phyloP scores from a whole-genome alignment of 78 protist genomes.

The Trichosphaerium sp. region DNA sequence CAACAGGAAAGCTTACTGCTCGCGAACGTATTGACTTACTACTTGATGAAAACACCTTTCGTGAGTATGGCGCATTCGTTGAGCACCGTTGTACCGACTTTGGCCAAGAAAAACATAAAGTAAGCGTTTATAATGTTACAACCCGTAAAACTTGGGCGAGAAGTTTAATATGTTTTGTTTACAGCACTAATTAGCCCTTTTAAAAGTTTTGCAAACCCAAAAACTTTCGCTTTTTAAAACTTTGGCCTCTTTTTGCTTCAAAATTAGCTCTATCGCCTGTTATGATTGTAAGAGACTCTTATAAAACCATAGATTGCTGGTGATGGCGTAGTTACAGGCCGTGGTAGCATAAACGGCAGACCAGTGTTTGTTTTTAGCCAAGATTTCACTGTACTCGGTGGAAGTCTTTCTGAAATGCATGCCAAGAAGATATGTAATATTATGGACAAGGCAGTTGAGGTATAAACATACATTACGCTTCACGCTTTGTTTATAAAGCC shows the following conservation, averaged over 20 bases:
- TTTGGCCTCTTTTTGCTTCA: not conserved
- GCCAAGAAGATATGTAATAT: slow-evolving; percentile 96
- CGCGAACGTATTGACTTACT: slow-evolving; percentile 85
- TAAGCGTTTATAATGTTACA: not conserved
- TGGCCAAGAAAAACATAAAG: slow-evolving; percentile 60
- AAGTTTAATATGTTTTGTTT: too few relatives aligned
- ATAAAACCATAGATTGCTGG: slow-evolving; percentile 51
- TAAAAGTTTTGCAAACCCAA: not conserved
- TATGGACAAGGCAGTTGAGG: slow-evolving; percentile 96
- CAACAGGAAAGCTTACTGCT: slow-evolving; percentile 93
- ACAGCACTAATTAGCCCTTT: not conserved
- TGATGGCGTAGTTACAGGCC: slow-evolving; percentile 93
- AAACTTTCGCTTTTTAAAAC: not conserved
- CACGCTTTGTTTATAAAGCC: too few relatives aligned
- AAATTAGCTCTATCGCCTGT: too few relatives aligned
- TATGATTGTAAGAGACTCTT: not conserved
- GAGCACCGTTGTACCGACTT: slow-evolving; percentile 88
- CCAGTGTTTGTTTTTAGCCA: slow-evolving; percentile 87
- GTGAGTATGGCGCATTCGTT: slow-evolving; percentile 75
- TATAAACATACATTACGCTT: too few relatives aligned
- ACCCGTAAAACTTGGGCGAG: not conserved
- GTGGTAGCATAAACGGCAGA: slow-evolving; percentile 88
- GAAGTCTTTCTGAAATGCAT: slow-evolving; percentile 85
- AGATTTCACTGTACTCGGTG: slow-evolving; percentile 96
- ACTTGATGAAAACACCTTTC: slow-evolving; percentile 79